Conservation (phyloP, 2,329 filamentous ascomycete genomes). For the Epicoccum sorghinum region DNA sequence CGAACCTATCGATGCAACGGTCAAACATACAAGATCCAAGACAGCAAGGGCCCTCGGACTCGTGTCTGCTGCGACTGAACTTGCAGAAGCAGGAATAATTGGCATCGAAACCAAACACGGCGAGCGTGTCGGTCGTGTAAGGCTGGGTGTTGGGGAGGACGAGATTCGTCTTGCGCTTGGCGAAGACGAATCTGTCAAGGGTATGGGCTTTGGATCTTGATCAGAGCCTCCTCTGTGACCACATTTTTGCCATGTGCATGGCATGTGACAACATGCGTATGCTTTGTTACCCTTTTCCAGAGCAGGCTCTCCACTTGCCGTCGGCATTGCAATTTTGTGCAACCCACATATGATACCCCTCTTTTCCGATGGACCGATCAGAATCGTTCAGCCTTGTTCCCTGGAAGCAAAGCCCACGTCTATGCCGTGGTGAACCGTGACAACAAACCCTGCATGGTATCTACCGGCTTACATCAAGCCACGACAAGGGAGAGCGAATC, state of each 20-base stretch:
- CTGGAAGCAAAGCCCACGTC: neutral
- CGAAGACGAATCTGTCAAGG: constrained; percentile 85
- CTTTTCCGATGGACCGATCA: constrained; percentile 10
- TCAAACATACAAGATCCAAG: constrained; percentile 39
- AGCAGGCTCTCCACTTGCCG: constrained; percentile 1
- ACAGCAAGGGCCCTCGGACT: constrained; percentile 61
- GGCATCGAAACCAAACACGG: constrained; percentile 78
- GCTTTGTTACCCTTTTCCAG: neutral
- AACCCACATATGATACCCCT: constrained; percentile 16
- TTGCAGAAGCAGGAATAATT: constrained; percentile 86
- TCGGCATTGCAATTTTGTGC: neutral
- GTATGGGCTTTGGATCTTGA: constrained; percentile 62
- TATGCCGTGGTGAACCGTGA: constrained; percentile 3
- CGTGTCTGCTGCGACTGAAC: constrained; percentile 76
- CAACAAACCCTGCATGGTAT: neutral
- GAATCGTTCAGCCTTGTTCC: neutral
- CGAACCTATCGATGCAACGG: constrained; percentile 22
- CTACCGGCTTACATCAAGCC: neutral
- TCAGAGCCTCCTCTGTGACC: neutral
- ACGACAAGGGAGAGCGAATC: constrained; percentile 6
- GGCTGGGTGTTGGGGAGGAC: constrained; percentile 85
- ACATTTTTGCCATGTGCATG: neutral
- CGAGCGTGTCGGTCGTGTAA: constrained; percentile 85
- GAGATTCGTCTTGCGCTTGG: constrained; percentile 87
- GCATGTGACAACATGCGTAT: neutral